Percentiles rank a stretch among this genome's conserved stretches.
phyloP scores from a whole-genome alignment of 2,329 filamentous ascomycete species.

The Didymella glomerata region DNA sequence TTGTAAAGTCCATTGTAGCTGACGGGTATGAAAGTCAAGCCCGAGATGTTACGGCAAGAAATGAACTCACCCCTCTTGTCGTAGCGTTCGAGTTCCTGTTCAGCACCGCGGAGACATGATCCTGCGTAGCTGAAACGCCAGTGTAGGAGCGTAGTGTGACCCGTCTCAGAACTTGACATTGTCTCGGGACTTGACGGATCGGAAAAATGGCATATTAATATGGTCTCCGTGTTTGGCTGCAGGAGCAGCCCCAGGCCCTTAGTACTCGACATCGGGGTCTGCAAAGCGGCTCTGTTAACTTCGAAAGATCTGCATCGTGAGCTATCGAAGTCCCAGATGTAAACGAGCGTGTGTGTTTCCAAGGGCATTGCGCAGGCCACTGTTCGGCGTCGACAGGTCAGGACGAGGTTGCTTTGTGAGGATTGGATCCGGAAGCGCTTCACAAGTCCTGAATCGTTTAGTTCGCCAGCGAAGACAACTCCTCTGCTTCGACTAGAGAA shows the following conservation, averaged over 20 bases:
- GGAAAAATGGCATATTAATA: conserved; percentile 14
- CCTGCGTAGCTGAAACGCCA: conserved; percentile 28
- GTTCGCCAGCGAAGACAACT: conserved; percentile 31
- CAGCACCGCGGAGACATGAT: conserved; percentile 1
- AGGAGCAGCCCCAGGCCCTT: conserved; percentile 5
- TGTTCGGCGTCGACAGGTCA: conserved; percentile 32
- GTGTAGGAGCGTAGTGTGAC: not conserved
- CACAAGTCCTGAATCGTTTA: conserved; percentile 19
- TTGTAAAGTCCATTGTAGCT: conserved; percentile 15
- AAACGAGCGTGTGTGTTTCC: conserved; percentile 24
- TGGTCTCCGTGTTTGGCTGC: conserved; percentile 25
- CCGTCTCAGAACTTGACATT: not conserved
- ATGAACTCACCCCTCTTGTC: not conserved
- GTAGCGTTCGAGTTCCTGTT: conserved; percentile 3
- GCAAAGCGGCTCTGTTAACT: conserved; percentile 14
- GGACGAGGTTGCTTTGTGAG: conserved; percentile 2
- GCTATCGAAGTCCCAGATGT: conserved; percentile 43
- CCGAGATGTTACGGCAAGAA: not conserved
- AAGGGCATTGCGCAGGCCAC: conserved; percentile 33
- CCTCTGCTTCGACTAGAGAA: conserved; percentile 23
- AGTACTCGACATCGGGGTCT: not conserved
- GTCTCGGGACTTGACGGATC: no score
- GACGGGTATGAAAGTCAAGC: conserved; percentile 2
- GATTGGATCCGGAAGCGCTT: conserved; percentile 36
- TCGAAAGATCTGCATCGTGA: conserved; percentile 33